A percentile compares a stretch with the other conserved stretches of the same genome.
Conservation (phyloP, 139 green algal genomes). For the Volvox reticuliferus region DNA sequence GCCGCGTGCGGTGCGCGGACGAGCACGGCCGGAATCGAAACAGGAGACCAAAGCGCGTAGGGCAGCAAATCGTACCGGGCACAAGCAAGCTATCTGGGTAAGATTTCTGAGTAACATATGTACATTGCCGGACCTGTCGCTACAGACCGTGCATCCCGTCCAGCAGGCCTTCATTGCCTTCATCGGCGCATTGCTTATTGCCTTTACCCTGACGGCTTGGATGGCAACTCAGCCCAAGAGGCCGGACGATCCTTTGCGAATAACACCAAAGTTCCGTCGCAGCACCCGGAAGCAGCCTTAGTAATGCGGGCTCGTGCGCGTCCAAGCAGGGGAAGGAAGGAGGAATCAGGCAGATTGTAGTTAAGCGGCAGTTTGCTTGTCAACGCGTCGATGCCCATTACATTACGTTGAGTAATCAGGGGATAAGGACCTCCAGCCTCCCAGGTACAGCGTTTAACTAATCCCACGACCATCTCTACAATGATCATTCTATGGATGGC, state of each 20-base stretch:
- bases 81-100: constrained; percentile 5
- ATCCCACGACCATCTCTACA: too few relatives aligned
- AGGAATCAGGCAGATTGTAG: too few relatives aligned
- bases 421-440: too few relatives aligned
- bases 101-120: not conserved
- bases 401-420: too few relatives aligned
- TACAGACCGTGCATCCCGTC: not conserved
- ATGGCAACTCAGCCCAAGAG: not conserved
- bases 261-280: not conserved
- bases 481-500: too few relatives aligned
- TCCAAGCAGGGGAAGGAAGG: too few relatives aligned
- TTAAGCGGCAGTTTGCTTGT: too few relatives aligned
- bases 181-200: not conserved
- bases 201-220: not conserved
- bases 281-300: not conserved
- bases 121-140: not conserved
- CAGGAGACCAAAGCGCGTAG: constrained; percentile 1
- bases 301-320: not conserved
- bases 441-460: too few relatives aligned
- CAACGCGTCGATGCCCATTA: too few relatives aligned
- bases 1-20: not conserved
- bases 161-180: constrained; percentile 5
- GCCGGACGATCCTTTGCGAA: not conserved
- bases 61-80: not conserved
- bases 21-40: not conserved